phyloP scores from a whole-genome alignment of 148 eudicot genomes.

The Camellia granthamiana region DNA sequence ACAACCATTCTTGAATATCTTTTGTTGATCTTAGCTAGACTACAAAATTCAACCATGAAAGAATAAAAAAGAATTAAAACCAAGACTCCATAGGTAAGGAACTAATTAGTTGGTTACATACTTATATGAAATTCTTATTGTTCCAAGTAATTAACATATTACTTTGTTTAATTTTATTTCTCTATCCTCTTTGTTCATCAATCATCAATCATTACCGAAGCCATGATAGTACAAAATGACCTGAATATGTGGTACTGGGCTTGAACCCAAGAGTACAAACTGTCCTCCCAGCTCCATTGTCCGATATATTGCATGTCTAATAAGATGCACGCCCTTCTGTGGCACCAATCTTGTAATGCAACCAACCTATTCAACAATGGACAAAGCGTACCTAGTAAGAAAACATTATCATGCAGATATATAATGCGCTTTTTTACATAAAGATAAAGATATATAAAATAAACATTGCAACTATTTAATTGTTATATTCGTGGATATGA shows the following conservation, averaged over 20 bases:
- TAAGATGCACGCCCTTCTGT: constrained; percentile 95
- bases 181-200: neutral
- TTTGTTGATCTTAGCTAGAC: neutral
- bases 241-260: constrained; percentile 90
- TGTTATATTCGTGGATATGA: neutral
- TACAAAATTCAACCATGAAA: neutral
- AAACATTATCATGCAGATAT: neutral
- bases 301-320: constrained; percentile 87
- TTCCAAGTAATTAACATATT: neutral
- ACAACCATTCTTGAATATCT: neutral
- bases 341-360: constrained; percentile 96
- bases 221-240: constrained; percentile 28
- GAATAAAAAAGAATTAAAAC: neutral
- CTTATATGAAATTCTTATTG: neutral
- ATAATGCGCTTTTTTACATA: neutral
- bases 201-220: neutral
- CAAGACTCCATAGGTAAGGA: neutral
- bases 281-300: constrained; percentile 87
- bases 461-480: neutral
- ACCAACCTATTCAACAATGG: constrained; percentile 56
- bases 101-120: neutral
- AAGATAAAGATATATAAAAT: too few species aligned
- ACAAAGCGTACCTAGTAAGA: neutral
- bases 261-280: constrained; percentile 92
- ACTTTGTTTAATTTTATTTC: neutral